These are phyloP conservation scores for Cucurbita maxima DNA, from an alignment of 306 rosid species.

Conservation along the genomic window DNA sequence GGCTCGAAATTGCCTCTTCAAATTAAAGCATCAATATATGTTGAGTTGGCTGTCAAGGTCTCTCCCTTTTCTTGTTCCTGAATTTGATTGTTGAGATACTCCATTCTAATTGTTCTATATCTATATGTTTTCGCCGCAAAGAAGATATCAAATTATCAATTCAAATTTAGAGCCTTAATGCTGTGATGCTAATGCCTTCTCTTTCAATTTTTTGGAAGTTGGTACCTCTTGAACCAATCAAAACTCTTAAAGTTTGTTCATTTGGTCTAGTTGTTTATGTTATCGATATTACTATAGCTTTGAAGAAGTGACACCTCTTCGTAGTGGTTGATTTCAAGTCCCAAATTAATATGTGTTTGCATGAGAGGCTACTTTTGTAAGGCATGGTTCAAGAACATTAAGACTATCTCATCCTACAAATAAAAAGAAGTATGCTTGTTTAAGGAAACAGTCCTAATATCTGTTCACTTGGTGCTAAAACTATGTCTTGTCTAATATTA, in stretches of 20 bases:
- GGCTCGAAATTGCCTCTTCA: background rate
- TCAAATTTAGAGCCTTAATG: background rate
- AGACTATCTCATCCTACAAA: background rate
- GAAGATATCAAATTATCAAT: background rate
- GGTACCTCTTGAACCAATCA: background rate
- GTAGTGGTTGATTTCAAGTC: background rate
- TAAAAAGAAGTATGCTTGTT: background rate
- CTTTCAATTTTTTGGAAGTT: background rate
- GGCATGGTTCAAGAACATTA: background rate
- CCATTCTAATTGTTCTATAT: background rate
- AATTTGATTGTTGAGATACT: background rate
- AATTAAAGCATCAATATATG: background rate
- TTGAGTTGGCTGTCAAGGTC: background rate
- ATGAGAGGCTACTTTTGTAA: background rate
- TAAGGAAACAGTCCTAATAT: background rate
- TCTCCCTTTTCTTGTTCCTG: background rate
- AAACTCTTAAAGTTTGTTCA: background rate
- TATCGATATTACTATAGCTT: background rate
- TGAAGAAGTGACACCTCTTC: too few species aligned
- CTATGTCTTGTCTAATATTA: background rate
- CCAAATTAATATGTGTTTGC: background rate
- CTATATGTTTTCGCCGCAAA: background rate
- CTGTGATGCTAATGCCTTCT: background rate
- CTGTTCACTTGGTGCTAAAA: background rate
- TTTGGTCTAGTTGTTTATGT: background rate